phyloP scores from a whole-genome alignment of 176 grass and related monocot genomes.

The Pharus latifolius region DNA sequence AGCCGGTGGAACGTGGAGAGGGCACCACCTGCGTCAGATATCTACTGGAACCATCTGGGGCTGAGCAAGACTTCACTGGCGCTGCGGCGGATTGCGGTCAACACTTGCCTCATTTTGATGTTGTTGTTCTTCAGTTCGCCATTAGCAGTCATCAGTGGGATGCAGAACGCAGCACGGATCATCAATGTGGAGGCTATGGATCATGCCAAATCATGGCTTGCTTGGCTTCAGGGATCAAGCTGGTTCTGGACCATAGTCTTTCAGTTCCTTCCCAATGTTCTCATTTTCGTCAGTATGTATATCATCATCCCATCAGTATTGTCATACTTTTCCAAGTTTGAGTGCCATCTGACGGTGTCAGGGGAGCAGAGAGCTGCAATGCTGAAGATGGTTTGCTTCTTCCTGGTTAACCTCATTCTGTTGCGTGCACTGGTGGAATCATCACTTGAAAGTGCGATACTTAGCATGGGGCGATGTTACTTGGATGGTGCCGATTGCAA shows the following conservation, averaged over 20 bases:
- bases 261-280: conserved; percentile 91
- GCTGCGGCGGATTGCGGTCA: conserved; percentile 69
- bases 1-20: conserved; percentile 88
- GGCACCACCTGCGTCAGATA: conserved; percentile 82
- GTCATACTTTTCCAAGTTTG: conserved; percentile 94
- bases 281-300: conserved; percentile 97
- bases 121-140: conserved; percentile 96
- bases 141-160: conserved; percentile 76
- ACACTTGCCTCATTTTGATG: conserved; percentile 88
- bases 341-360: conserved; percentile 86
- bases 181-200: conserved; percentile 98
- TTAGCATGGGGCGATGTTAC: conserved; percentile 88
- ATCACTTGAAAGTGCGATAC: conserved; percentile 81
- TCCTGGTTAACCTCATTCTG: conserved; percentile 93
- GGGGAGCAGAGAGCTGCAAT: conserved; percentile 94
- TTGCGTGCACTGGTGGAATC: conserved; percentile 89
- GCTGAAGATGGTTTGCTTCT: conserved; percentile 99
- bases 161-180: conserved; percentile 78
- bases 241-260: conserved; percentile 92
- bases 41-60: conserved; percentile 97
- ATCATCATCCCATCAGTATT: conserved; percentile 89
- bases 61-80: conserved; percentile 66
- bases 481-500: conserved; percentile 79
- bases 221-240: conserved; percentile 84
- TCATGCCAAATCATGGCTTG: conserved; percentile 82